Conservation (phyloP, 2,329 filamentous ascomycete genomes). For the Diaporthe amygdali region DNA sequence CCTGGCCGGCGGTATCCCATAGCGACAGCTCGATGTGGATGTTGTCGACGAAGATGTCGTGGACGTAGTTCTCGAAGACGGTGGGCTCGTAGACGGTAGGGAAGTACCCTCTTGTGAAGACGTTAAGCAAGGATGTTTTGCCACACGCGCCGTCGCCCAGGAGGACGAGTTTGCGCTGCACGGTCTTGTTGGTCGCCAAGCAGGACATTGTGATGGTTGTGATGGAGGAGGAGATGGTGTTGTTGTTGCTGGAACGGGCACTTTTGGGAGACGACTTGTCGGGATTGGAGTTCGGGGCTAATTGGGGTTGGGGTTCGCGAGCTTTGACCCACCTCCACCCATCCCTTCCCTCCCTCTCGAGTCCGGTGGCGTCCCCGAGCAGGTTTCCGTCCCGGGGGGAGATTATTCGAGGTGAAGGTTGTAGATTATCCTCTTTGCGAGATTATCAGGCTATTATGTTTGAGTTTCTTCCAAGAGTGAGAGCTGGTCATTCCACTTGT, state of each 20-base stretch:
- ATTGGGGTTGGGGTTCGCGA: conserved; percentile 13
- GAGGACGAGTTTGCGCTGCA: conserved; percentile 95
- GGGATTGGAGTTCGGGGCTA: conserved; percentile 6
- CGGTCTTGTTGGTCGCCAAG: conserved; percentile 64
- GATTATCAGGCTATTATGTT: background rate
- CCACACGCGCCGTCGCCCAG: conserved; percentile 96
- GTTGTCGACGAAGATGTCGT: conserved; percentile 98
- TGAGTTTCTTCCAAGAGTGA: background rate
- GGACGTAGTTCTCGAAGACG: conserved; percentile 98
- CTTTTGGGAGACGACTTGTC: background rate
- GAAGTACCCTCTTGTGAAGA: conserved; percentile 99
- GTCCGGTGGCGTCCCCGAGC: conserved; percentile 4
- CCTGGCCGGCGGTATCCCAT: conserved; percentile 98
- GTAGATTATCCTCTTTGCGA: background rate
- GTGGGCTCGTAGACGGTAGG: conserved; percentile 98
- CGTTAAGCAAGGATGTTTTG: conserved; percentile 96
- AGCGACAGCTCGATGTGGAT: conserved; percentile 96
- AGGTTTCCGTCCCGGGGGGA: conserved; percentile 4
- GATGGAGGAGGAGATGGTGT: background rate
- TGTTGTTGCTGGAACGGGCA: conserved; percentile 2
- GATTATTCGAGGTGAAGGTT: conserved; percentile 5
- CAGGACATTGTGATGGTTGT: conserved; percentile 14
- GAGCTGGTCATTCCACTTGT: background rate
- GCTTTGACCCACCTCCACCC: background rate
- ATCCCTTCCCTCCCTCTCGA: background rate